phyloP scores from a whole-genome alignment of 306 rosid species.

The Trichosanthes cucumerina region DNA sequence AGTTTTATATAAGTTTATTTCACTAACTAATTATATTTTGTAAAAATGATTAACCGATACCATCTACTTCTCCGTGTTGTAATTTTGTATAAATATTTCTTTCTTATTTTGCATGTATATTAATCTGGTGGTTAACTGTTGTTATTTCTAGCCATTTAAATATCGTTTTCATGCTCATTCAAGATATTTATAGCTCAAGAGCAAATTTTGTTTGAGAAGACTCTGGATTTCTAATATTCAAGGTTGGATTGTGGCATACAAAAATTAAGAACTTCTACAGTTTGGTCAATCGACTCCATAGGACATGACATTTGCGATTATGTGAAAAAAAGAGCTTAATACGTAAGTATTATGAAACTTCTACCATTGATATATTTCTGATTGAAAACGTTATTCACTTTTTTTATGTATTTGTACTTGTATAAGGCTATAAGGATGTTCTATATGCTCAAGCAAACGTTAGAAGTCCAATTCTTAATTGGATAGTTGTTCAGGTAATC shows the following conservation, averaged over 20 bases:
- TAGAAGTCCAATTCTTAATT: too few relatives aligned
- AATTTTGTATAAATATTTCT: background rate
- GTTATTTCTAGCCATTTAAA: background rate
- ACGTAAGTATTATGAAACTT: too few relatives aligned
- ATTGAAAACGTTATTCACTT: too few relatives aligned
- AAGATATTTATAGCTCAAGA: slow-evolving; percentile 95
- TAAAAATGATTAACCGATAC: background rate
- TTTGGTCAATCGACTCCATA: too few relatives aligned
- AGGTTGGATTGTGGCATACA: slow-evolving; percentile 50
- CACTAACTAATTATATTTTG: background rate
- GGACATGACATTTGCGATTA: too few relatives aligned
- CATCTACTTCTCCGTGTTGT: background rate
- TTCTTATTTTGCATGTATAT: background rate
- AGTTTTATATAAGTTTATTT: background rate
- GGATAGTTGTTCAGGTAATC: too few relatives aligned
- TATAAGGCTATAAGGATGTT: too few relatives aligned
- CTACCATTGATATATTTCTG: too few relatives aligned
- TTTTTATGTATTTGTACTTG: too few relatives aligned
- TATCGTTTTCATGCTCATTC: slow-evolving; percentile 16
- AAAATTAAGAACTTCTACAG: slow-evolving; percentile 54
- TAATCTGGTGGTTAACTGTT: background rate
- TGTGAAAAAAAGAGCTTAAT: too few relatives aligned
- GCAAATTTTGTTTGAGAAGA: slow-evolving; percentile 56
- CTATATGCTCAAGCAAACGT: too few relatives aligned
- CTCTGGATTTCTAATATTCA: slow-evolving; percentile 60